Base-by-base conservation (phyloP, 176 grass and related monocot genomes). In the Sorghum bicolor region DNA sequence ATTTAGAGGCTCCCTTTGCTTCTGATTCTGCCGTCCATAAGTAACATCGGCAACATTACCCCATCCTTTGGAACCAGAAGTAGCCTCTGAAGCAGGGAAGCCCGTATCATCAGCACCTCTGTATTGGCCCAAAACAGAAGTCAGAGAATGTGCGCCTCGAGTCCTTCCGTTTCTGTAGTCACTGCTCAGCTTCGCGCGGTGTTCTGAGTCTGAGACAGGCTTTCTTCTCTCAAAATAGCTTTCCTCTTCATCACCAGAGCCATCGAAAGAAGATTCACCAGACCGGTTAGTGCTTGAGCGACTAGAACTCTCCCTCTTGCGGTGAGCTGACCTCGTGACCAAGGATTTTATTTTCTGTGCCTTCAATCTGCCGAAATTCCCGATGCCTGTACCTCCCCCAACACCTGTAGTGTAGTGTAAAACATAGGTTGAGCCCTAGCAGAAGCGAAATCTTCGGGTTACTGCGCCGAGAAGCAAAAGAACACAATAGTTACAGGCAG, bases 361-460 rank as follows among this genome's bases (percentile, higher is more conserved):
- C 90, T 98, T 94, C 0, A 98, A 73, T 78, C 86, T 91, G 6
- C 86, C 75, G 8, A 98, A 94, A 78, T 86, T 87, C 63, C 87
- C 83, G 7, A 84, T 50, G 20, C 77, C 63, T 39, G 77, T 26
- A 70, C 45, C 70, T 10, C 5, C 60, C 43, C 39, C 62, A 7
- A 17, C 75, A 76, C 41, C 94, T 90, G 83, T 5, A 64, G 77
- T 90, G 83, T 5, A 64, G 77, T 79, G 84, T 74, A 8, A 79
- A 83, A 87, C 72, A 64, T 6, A 32, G 52, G 32, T 45, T 33
- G 76, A 43, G 61, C 12, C 72, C 63, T 72, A 80, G 69, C 1
- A 63, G 29, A 85, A 25, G 36, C 4, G 55, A 10, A 50, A 36
- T 36, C 30, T 43, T n/a, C 3, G 34, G 10, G 11, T 44, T 61